Percentiles rank a stretch among this genome's conserved stretches.
These are phyloP conservation scores for Solanum neorickii DNA, from an alignment of 257 asterid species.

Conservation along the genomic window DNA sequence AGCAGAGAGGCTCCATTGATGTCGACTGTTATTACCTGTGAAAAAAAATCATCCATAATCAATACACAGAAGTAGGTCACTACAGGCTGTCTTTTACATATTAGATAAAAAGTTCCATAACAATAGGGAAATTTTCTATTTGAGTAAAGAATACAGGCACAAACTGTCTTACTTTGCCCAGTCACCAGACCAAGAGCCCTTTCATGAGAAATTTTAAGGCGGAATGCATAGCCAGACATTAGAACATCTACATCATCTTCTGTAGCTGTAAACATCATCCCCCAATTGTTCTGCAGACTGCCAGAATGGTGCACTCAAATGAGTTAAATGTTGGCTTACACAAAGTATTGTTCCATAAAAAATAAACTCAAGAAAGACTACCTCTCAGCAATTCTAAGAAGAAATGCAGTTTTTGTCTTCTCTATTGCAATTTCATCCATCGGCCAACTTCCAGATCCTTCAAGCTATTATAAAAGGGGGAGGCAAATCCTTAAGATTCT, in stretches of 20 bases:
- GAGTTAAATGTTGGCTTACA: not conserved
- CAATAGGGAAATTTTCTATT: not conserved
- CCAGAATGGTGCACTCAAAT: conserved; percentile 17
- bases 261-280: conserved; percentile 63
- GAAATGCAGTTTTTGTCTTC: conserved; percentile 92
- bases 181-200: conserved; percentile 66
- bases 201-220: conserved; percentile 84
- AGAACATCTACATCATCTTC: conserved; percentile 82
- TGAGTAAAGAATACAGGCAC: not conserved
- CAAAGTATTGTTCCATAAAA: not conserved
- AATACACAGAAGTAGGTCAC: not conserved
- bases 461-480: conserved; percentile 42
- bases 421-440: conserved; percentile 88
- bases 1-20: conserved; percentile 50
- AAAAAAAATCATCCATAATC: not conserved
- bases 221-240: conserved; percentile 92
- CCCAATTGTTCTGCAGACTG: conserved; percentile 69
- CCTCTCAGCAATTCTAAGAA: conserved; percentile 92
- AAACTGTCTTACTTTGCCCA: conserved; percentile 35
- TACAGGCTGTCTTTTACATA: not conserved
- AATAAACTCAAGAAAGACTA: conserved; percentile 15
- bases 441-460: conserved; percentile 99
- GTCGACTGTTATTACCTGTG: conserved; percentile 29
- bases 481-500: not conserved
- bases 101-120: not conserved